Evolutionary conservation across 2,329 filamentous ascomycete species (phyloP), one percentile per base, ranked within the genome.

Genomic region (Massarina eburnea): DNA sequence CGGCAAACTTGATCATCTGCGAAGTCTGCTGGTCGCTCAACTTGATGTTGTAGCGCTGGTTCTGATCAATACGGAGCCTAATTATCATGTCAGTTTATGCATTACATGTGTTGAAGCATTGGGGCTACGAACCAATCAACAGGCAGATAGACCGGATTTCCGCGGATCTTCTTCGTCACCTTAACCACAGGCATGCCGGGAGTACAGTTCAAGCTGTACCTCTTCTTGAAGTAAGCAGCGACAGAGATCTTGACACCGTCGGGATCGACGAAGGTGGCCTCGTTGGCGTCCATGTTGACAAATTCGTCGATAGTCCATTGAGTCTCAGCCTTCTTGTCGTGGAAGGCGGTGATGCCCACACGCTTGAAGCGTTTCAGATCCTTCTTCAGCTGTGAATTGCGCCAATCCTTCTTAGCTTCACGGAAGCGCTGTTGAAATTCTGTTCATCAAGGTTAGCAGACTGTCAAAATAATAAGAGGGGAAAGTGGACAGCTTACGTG

Each of bases 1-100:
- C 92, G 0, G 92, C 91, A 59, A 92, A 90, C 68, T 88, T 92
- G 74, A 99, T 96, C 94, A 99, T 99, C 4, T 80, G 73, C 0
- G 85, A 75, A 0, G 92, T 96, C 72, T 95, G 78, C 0, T 63
- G 60, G 43, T 83, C 80, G 40, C 77, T 77, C 37, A 84, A 65
- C 68, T 85, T 85, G 63, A 71, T 78, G 3, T 71, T 73, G 58
- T 81, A 84, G 2, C 79, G 77, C 64, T 84, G 80, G 27, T 83
- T 79, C 3, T 71, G 63, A 33, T 76, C 68, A 48, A 84, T 73
- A 10, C 64, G 68, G 29, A 83, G 68, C 10, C n/a, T n/a, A n/a
- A n/a, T n/a, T n/a, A n/a, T n/a, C n/a, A n/a, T n/a, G n/a, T n/a
- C n/a, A n/a, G n/a, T n/a, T n/a, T n/a, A n/a, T n/a, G n/a, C n/a